Base-by-base conservation (phyloP, 1,139 yeast species). In the Diutina mesorugosa region DNA sequence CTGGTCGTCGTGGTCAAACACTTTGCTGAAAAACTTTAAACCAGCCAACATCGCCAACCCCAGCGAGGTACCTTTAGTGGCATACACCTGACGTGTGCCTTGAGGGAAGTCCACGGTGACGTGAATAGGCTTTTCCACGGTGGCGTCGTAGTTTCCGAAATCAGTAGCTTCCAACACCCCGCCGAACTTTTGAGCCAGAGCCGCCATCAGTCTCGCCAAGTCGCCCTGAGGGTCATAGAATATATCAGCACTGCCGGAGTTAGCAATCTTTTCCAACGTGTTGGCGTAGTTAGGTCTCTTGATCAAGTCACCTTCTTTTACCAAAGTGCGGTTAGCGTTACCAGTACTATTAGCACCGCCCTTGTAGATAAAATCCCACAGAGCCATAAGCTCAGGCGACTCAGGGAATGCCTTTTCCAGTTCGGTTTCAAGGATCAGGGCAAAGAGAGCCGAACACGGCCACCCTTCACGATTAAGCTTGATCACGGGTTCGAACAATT, bases 21-120 rank as follows among this genome's bases (percentile, higher is more conserved):
- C 63, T 45, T 68, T 64, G 58, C 66, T 65, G 64, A 74, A 83
- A 47, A 90, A 80, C 58, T 84, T 81, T 58, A 93, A 72, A 0
- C 95, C 97, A 1, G 91, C 79, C 9, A 87, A 64, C 56, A 93
- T 70, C 0, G 96, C 95, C 6, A 93, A 79, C 0, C 99, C 99
- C 1, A 91, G 81, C 3, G 95, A 84, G 0, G 91, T 83, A 1
- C 96, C 96, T 48, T 77, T 77, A n/a, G 89, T 72, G 0, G 96
- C 85, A 61, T 76, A 75, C 1, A 90, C 80, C 28, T 81, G 80
- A 78, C 67, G 28, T 78, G 79, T 51, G 75, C 70, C 63, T 79
- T 72, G 45, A 58, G 59, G 6, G 55, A 70, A 65, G n/a, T 64
- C 69, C 10, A 81, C 69, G 5, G 66, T 63, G 9, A 18, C 8